Percentiles rank a stretch among this genome's conserved stretches.
phyloP scores from a whole-genome alignment of 2,329 filamentous ascomycete species.

The Cladophialophora chaetospira region DNA sequence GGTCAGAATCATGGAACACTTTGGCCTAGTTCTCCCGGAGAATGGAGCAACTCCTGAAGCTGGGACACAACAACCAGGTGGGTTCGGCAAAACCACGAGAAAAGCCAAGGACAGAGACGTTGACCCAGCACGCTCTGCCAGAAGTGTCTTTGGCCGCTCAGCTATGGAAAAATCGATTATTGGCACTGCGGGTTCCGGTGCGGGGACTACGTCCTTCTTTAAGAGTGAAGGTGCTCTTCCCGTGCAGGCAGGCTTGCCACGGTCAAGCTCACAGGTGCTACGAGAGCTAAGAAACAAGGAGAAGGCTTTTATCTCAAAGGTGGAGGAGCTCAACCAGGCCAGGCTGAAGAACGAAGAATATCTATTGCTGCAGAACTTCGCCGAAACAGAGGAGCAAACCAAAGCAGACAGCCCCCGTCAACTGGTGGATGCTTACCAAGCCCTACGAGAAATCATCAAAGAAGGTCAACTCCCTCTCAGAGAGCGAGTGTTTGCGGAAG shows the following conservation, averaged over 20 bases:
- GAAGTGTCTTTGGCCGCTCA: slow-evolving; percentile 68
- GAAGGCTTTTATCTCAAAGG: slow-evolving; percentile 73
- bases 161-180: slow-evolving; percentile 82
- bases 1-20: slow-evolving; percentile 92
- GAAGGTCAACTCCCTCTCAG: slow-evolving; percentile 70
- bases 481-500: slow-evolving; percentile 73
- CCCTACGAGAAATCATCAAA: slow-evolving; percentile 74
- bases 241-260: slow-evolving; percentile 52
- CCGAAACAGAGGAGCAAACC: slow-evolving; percentile 69
- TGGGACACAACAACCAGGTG: slow-evolving; percentile 39
- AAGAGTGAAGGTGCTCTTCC: slow-evolving; percentile 60
- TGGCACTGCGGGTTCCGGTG: slow-evolving; percentile 68
- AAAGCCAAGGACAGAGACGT: slow-evolving; percentile 9
- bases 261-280: slow-evolving; percentile 65
- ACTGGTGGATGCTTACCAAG: slow-evolving; percentile 78
- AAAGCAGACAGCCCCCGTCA: slow-evolving; percentile 72
- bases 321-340: slow-evolving; percentile 75
- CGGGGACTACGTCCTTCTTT: slow-evolving; percentile 66
- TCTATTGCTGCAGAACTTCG: slow-evolving; percentile 75
- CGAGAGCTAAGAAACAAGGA: slow-evolving; percentile 83
- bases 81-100: slow-evolving; percentile 50
- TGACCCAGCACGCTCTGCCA: slow-evolving; percentile 26
- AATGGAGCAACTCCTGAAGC: slow-evolving; percentile 40
- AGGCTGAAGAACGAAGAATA: slow-evolving; percentile 68
- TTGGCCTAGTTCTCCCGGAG: slow-evolving; percentile 70